Evolutionary conservation across 441 rosid genomes (phyloP).

Genomic region (Arabidopsis lyrata): DNA sequence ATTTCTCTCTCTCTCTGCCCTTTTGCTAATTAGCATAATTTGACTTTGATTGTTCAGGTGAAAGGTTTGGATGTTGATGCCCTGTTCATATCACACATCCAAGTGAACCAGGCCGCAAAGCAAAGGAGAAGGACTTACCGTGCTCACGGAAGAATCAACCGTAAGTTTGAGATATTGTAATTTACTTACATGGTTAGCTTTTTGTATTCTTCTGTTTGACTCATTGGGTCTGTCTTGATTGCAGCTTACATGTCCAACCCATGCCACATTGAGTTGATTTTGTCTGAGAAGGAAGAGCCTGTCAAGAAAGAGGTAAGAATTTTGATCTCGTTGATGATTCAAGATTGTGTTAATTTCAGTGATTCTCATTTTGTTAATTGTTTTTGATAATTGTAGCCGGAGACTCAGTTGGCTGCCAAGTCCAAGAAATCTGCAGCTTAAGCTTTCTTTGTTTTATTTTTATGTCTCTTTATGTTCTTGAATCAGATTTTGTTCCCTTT

Average conservation of each 20-base stretch:
- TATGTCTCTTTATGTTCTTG: constrained; percentile 27
- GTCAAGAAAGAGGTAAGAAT: constrained; percentile 79
- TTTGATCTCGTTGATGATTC: too few species aligned
- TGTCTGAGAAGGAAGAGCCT: constrained; percentile 95
- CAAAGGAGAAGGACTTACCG: constrained; percentile 94
- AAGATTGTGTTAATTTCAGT: neutral
- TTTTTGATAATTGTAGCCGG: constrained; percentile 23
- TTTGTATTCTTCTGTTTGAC: accelerated
- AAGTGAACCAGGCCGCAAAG: constrained; percentile 96
- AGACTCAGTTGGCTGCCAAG: constrained; percentile 45
- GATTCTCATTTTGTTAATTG: constrained; percentile 38
- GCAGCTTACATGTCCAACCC: constrained; percentile 98
- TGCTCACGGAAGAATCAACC: constrained; percentile 98
- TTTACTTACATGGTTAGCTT: accelerated
- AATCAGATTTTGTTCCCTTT: constrained; percentile 30
- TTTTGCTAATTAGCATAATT: neutral
- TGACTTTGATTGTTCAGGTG: constrained; percentile 50
- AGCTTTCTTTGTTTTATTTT: constrained; percentile 20
- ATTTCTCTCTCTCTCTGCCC: neutral
- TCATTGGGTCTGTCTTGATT: neutral
- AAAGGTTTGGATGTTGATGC: constrained; percentile 96
- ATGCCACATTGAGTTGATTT: constrained; percentile 87
- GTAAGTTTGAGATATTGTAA: constrained; percentile 49
- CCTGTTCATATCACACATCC: constrained; percentile 86
- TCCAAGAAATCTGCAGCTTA: constrained; percentile 46